Conservation (phyloP, 192 early-diverging fungal species). For the Podila verticillata region DNA sequence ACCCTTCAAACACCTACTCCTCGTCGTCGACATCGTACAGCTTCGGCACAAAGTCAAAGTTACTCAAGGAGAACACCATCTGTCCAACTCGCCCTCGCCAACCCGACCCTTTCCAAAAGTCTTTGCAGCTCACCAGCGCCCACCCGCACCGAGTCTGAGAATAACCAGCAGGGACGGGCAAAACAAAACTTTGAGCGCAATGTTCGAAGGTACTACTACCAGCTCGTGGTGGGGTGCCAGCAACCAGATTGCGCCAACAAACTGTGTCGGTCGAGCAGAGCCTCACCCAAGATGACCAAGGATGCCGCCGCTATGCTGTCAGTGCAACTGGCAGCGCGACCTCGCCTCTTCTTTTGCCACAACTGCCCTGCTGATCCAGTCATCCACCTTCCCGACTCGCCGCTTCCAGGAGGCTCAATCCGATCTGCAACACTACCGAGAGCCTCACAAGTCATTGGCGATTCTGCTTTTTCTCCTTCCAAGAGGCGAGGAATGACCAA, state of each 20-base stretch:
- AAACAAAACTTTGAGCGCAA: constrained; percentile 37
- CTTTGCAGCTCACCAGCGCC: constrained; percentile 38
- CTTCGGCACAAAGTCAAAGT: constrained; percentile 5
- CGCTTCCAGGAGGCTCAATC: constrained; percentile 2
- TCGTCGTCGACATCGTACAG: constrained; percentile 20
- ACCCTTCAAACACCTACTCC: constrained; percentile 6
- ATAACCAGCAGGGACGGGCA: constrained; percentile 17
- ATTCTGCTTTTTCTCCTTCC: not conserved
- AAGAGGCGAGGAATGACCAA: not conserved
- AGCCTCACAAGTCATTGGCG: constrained; percentile 5
- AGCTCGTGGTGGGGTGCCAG: constrained; percentile 39
- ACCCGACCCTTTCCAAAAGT: constrained; percentile 38
- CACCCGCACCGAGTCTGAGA: constrained; percentile 10
- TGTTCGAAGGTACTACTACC: constrained; percentile 41
- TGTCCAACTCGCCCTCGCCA: constrained; percentile 42
- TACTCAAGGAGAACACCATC: constrained; percentile 16
- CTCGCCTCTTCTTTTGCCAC: constrained; percentile 37
- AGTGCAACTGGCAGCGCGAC: constrained; percentile 35
- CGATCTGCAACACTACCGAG: not conserved
- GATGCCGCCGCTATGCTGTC: constrained; percentile 44
- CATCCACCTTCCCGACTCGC: constrained; percentile 22
- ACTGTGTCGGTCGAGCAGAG: constrained; percentile 28
- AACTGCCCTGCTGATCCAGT: constrained; percentile 22
- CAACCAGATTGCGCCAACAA: constrained; percentile 15
- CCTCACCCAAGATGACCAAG: constrained; percentile 42